phyloP scores from a whole-genome alignment of 2,329 filamentous ascomycete genomes.

The Pseudopyricularia javanii region DNA sequence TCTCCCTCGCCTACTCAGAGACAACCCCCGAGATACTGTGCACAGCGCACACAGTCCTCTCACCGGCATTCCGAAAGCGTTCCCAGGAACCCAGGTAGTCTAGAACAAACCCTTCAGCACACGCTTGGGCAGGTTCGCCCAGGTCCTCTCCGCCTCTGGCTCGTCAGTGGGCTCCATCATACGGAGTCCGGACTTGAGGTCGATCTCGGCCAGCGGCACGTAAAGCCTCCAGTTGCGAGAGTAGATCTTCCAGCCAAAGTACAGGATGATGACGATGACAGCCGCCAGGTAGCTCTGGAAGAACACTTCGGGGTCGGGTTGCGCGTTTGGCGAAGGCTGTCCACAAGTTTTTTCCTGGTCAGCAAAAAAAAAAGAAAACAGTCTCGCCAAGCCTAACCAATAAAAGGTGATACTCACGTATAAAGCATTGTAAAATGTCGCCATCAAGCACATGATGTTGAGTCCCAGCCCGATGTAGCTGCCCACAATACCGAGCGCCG shows the following conservation, averaged over 20 bases:
- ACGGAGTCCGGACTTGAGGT: slow-evolving; percentile 46
- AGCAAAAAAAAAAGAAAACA: not conserved
- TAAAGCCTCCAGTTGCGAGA: slow-evolving; percentile 40
- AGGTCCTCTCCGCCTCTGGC: slow-evolving; percentile 18
- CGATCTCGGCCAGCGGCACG: slow-evolving; percentile 44
- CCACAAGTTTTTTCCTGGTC: not conserved
- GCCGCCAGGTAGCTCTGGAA: slow-evolving; percentile 45
- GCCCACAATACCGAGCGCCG: slow-evolving; percentile 46
- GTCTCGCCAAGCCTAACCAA: not conserved
- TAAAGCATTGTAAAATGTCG: slow-evolving; percentile 60
- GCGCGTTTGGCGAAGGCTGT: slow-evolving; percentile 19
- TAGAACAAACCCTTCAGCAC: slow-evolving; percentile 21
- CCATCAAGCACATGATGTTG: slow-evolving; percentile 55
- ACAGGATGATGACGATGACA: slow-evolving; percentile 43
- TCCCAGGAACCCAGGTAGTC: not conserved
- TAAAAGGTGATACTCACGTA: slow-evolving; percentile 24
- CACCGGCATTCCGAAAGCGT: too few species aligned
- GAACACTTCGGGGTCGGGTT: slow-evolving; percentile 33
- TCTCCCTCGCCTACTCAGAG: too few species aligned
- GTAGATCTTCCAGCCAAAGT: slow-evolving; percentile 54
- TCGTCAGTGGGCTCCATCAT: slow-evolving; percentile 37
- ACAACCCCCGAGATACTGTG: too few species aligned
- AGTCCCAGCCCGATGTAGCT: slow-evolving; percentile 57
- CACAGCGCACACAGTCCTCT: too few species aligned
- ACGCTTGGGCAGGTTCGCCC: slow-evolving; percentile 21